phyloP scores from a whole-genome alignment of 169 alveolate species.

The Plasmodium cynomolgi region DNA sequence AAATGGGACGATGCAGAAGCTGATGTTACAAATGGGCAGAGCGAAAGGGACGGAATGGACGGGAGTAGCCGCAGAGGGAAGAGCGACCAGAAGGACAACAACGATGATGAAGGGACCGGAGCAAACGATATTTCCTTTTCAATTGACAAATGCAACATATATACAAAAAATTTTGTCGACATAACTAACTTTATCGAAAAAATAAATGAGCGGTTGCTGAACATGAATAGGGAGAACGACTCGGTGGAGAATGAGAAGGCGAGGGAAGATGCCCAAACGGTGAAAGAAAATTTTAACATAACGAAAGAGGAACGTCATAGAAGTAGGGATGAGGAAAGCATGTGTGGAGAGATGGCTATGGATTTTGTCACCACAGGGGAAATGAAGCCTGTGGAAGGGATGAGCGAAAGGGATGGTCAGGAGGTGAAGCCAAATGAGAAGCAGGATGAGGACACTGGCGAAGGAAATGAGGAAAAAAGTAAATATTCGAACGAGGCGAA shows the following conservation, averaged over 20 bases:
- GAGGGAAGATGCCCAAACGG: neutral
- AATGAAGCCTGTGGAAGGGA: slow-evolving; percentile 37
- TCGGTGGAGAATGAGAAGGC: slow-evolving; percentile 73
- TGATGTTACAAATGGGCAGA: neutral
- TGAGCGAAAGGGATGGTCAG: slow-evolving; percentile 76
- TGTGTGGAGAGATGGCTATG: neutral
- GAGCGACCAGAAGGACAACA: neutral
- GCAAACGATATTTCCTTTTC: slow-evolving; percentile 31
- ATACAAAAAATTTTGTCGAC: slow-evolving; percentile 65
- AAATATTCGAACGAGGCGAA: slow-evolving; percentile 75
- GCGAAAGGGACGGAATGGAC: neutral
- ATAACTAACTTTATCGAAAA: slow-evolving; percentile 54
- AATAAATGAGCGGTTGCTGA: slow-evolving; percentile 20
- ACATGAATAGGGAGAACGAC: slow-evolving; percentile 61
- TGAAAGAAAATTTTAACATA: neutral
- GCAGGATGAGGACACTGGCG: slow-evolving; percentile 13
- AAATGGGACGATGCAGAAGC: neutral
- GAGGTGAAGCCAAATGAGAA: slow-evolving; percentile 76
- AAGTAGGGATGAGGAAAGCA: neutral
- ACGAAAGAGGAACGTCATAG: neutral
- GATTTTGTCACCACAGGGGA: neutral
- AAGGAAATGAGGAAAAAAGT: slow-evolving; percentile 27
- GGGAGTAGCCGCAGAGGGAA: neutral
- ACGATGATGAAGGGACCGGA: slow-evolving; percentile 7
- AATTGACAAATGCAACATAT: slow-evolving; percentile 64